Evolutionary conservation across 106 monocot species (phyloP), one percentile per base, ranked within the genome.

Genomic region (Acorus gramineus): DNA sequence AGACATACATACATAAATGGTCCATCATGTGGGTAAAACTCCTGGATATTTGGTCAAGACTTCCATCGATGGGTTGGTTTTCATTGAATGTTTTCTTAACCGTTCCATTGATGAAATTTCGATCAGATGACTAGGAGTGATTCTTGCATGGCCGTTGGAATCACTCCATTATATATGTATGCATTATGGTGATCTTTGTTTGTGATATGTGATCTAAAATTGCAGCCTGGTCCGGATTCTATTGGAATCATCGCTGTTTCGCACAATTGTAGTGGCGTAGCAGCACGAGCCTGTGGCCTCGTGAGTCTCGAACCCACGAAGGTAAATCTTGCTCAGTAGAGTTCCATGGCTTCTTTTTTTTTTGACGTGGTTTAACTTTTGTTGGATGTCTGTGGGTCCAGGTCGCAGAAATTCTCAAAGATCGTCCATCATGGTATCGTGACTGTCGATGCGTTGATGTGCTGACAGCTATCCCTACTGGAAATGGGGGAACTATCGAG

Each of bases 151-250:
- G 28, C 28, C 28, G 1, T 28, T 28, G 28, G 28, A 28, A 28
- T 28, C 28, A 28, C 1, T 28, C 28, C 28, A 28, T 28, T 28
- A 28, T 28, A 28, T 28, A 28, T 28, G 28, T 28, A 28, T 28
- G 28, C 28, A 28, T 28, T 28, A 28, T 28, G 28, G 28, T 28
- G 28, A 28, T 28, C 28, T 28, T 28, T 28, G 28, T 28, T 28
- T 28, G 28, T 28, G 28, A 28, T 28, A 28, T 28, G 28, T 28
- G 28, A 28, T 28, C 28, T 28, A 28, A 28, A 28, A 28, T 60
- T 66, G 61, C 62, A 96, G 96, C 96, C 96, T 96, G 96, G 96
- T 96, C 96, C 96, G 91, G 96, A 96, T 91, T 96, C 96, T 73
- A 81, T 91, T 79, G 96, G 91, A 85, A 91, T 96, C 91, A 69